These are phyloP conservation scores for Hypoxylon sp. DNA, from an alignment of 2,329 filamentous ascomycete species.

Conservation along the genomic window DNA sequence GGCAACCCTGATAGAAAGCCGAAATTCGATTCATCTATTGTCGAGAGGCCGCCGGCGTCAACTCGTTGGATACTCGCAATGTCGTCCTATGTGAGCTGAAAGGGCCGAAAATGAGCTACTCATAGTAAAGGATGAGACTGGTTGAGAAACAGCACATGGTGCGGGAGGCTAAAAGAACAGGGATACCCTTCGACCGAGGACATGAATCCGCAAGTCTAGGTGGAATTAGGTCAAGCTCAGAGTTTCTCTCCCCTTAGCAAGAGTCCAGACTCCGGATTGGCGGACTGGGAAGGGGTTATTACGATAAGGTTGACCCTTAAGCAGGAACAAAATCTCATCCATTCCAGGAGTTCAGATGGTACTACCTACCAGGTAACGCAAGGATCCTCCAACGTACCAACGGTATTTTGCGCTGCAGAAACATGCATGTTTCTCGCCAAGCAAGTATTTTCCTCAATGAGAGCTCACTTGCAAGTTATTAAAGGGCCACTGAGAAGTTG, in stretches of 20 bases:
- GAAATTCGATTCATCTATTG: conserved; percentile 4
- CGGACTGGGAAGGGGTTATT: conserved; percentile 20
- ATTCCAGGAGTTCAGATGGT: conserved; percentile 37
- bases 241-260: conserved; percentile 10
- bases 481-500: conserved; percentile 26
- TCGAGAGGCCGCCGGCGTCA: conserved; percentile 27
- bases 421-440: conserved; percentile 40
- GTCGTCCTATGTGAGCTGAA: conserved; percentile 14
- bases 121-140: conserved; percentile 32
- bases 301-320: conserved; percentile 39
- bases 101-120: conserved; percentile 22
- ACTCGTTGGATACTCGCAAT: background rate
- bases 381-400: conserved; percentile 36
- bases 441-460: conserved; percentile 18
- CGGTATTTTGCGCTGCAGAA: conserved; percentile 27
- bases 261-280: conserved; percentile 14
- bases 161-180: conserved; percentile 27
- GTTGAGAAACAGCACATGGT: conserved; percentile 37
- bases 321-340: conserved; percentile 41
- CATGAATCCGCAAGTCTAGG: conserved; percentile 22
- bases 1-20: conserved; percentile 6
- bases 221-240: conserved; percentile 15
- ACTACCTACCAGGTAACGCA: background rate
- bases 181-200: conserved; percentile 15
- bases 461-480: conserved; percentile 19